These are phyloP conservation scores for Mycena amicta DNA, from an alignment of 768 basidiomycete genomes.

Conservation along the genomic window DNA sequence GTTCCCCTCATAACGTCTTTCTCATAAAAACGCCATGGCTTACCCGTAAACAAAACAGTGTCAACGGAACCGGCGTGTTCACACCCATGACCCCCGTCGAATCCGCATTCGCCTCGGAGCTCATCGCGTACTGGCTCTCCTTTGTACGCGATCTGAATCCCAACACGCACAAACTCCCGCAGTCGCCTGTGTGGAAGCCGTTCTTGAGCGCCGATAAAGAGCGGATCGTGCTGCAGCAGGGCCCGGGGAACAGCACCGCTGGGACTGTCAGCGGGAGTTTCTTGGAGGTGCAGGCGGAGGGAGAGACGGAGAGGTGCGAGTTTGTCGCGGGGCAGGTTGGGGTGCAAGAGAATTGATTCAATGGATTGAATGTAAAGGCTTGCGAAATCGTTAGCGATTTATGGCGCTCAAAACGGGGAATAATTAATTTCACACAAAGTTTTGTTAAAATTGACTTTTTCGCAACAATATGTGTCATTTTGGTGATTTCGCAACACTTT, in stretches of 20 bases:
- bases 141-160: slow-evolving; percentile 61
- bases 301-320: slow-evolving; percentile 40
- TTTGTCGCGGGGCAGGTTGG: slow-evolving; percentile 38
- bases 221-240: slow-evolving; percentile 52
- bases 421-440: too few species aligned
- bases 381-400: too few species aligned
- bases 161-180: slow-evolving; percentile 53
- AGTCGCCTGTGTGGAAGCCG: slow-evolving; percentile 52
- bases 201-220: slow-evolving; percentile 34
- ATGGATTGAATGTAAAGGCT: not conserved
- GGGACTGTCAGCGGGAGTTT: slow-evolving; percentile 46
- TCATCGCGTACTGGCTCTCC: slow-evolving; percentile 68
- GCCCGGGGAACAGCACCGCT: slow-evolving; percentile 27
- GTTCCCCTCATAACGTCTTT: not conserved
- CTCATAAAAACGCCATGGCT: too few species aligned
- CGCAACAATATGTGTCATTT: too few species aligned
- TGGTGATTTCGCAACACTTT: too few species aligned
- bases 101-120: slow-evolving; percentile 55
- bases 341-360: slow-evolving; percentile 37
- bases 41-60: too few species aligned
- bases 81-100: slow-evolving; percentile 47
- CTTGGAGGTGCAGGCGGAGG: slow-evolving; percentile 39
- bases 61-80: slow-evolving; percentile 58
- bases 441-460: too few species aligned
- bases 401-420: too few species aligned